Base-by-base conservation (phyloP, 106 monocot species). In the Allium fistulosum region DNA sequence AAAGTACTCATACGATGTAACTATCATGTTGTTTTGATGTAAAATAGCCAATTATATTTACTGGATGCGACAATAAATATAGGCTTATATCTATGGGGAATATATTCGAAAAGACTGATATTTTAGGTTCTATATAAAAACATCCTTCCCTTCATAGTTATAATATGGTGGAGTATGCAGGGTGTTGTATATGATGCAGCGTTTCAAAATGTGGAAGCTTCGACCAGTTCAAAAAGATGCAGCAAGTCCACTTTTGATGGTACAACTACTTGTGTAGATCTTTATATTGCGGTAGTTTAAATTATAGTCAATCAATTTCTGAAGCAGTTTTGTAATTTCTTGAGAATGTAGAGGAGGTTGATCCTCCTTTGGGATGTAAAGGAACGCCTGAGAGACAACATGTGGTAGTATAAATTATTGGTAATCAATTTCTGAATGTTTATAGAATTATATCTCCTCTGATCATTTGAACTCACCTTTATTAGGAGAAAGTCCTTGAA, bases 401-500 rank as follows among this genome's bases (percentile, higher is more conserved):
- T 16, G 92, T 84, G 53, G 97, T 97, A 89, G 37, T 37, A 1
- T 2, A 5, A 37, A 65, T 26, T 66, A 5, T 37, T 37, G 37
- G 37, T 37, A 37, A 37, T 37, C 37, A 37, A 37, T 37, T 37
- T 37, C 59, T 46, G 49, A 13, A 53, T 72, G 48, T 46, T 59
- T 50, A 59, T 26, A 22, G 26, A 15, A 69, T 70, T 70, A 59
- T 3, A 16, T 7, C 4, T 22, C 46, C 13, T 70, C 16, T 58
- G 56, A 62, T 7, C 22, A 47, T 68, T 59, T 62, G 52, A 26
- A 26, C 46, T 46, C 17, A 2, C 15, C 49, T 51, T 55, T 74
- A 60, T 71, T 80, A 97, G 97, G 89, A 79, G n/a, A 92, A 92
- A 77, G 97, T 92, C 78, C 92, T 97, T 71, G 89, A 86, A 53